Base-by-base conservation (phyloP, 495 filamentous ascomycete genomes). In the Lasiosphaeris hirsuta region DNA sequence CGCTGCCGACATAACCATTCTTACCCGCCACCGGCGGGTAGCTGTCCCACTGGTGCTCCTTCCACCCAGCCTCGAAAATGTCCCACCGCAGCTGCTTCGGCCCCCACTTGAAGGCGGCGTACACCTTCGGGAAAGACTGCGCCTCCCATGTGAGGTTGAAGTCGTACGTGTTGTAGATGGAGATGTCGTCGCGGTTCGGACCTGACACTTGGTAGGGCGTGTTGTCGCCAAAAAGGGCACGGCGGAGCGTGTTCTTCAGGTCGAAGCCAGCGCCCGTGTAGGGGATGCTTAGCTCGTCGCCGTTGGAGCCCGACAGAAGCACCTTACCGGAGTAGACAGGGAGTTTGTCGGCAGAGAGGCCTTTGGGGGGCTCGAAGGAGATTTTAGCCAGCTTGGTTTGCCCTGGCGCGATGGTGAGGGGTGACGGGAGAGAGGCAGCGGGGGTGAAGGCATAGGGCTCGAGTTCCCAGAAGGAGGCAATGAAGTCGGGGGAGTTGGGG, bases 321-420 rank as follows among this genome's bases (percentile, higher is more conserved):
- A 74, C 62, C 56, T 72, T 72, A 34, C 72, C 72, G 14, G 67
- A 68, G 48, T 73, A 75, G 38, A 75, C 44, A 4, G 69, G 70
- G 15, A 73, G 50, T 0, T 50, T 51, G 0, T 51, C 51, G 11
- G 64, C 23, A 10, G 69, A 48, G 0, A 63, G 39, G 19, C 50
- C 19, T 8, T 52, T 14, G 13, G 71, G 72, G 7, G 53, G 60
- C 1, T 62, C 51, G 51, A 74, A 68, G 23, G 52, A 54, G 50
- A 71, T 54, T 54, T 63, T 62, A 30, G 63, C 66, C 17, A 54
- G 58, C 33, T 59, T 57, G 30, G 68, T 63, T 44, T 62, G 60
- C 4, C 69, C 63, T 1, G 70, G 61, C 14, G 17, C 18, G 13
- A 63, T 30, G 7, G 51, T 54, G 35, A 63, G 40, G 7, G 38